Percentiles rank a stretch among this genome's conserved stretches.
These are phyloP conservation scores for Brassica carinata DNA, from an alignment of 345 rosid genomes.

Conservation along the genomic window DNA sequence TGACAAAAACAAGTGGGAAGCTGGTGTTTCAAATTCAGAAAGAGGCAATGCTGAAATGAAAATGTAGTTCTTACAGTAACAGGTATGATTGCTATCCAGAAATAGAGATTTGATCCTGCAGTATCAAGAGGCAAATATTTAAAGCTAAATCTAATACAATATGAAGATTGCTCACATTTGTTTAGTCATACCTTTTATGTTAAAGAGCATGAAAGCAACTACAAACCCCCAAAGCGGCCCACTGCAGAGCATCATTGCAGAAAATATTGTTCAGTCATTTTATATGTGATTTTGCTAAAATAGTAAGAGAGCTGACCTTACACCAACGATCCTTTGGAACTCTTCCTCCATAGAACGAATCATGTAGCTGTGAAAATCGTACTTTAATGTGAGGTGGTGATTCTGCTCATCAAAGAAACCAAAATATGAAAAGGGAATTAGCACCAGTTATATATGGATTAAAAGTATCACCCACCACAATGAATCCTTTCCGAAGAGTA, in stretches of 20 bases:
- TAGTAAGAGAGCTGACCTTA: slow-evolving; percentile 55
- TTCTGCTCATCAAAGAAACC: slow-evolving; percentile 56
- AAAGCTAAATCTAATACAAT: background rate
- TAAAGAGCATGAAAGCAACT: slow-evolving; percentile 91
- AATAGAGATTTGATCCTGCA: slow-evolving; percentile 94
- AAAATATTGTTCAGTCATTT: background rate
- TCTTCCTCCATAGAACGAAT: slow-evolving; percentile 99
- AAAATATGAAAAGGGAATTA: background rate
- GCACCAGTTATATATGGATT: background rate
- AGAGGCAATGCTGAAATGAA: background rate
- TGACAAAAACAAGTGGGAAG: background rate
- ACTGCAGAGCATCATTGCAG: slow-evolving; percentile 54
- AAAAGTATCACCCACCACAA: slow-evolving; percentile 48
- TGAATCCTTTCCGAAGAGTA: slow-evolving; percentile 86
- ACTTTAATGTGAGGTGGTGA: slow-evolving; percentile 68
- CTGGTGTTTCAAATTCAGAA: background rate
- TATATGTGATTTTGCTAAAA: no score
- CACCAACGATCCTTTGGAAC: slow-evolving; percentile 91
- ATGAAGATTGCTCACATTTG: background rate
- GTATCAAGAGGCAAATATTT: slow-evolving; percentile 3
- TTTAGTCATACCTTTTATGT: slow-evolving; percentile 59
- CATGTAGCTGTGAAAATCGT: slow-evolving; percentile 97
- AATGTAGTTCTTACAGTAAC: slow-evolving; percentile 55
- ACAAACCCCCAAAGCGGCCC: slow-evolving; percentile 95
- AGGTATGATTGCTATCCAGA: slow-evolving; percentile 96